phyloP scores from a whole-genome alignment of 2,329 filamentous ascomycete species.

The Diaporthe longicolla region DNA sequence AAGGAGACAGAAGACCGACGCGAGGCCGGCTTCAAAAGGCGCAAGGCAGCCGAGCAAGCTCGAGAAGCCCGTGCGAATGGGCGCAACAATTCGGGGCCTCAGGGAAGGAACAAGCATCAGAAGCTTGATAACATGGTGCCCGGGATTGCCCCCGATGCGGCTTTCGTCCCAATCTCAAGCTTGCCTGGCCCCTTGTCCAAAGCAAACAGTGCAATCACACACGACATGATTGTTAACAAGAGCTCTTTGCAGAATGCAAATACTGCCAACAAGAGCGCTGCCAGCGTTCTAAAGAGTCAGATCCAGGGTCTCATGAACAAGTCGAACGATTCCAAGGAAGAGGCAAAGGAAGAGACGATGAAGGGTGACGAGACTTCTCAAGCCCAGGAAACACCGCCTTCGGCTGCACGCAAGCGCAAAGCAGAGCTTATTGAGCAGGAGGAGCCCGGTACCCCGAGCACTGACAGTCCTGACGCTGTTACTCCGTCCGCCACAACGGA shows the following conservation, averaged over 20 bases:
- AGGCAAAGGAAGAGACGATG: slow-evolving; percentile 36
- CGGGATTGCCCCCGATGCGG: slow-evolving; percentile 42
- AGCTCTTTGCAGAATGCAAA: slow-evolving; percentile 77
- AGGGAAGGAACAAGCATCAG: slow-evolving; percentile 42
- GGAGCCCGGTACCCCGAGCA: slow-evolving; percentile 70
- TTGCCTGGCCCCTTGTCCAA: slow-evolving; percentile 63
- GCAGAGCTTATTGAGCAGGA: slow-evolving; percentile 76
- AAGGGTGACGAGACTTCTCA: slow-evolving; percentile 40
- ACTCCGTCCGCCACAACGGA: slow-evolving; percentile 59
- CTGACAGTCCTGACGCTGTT: slow-evolving; percentile 60
- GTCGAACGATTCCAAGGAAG: slow-evolving; percentile 26
- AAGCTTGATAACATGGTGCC: slow-evolving; percentile 42
- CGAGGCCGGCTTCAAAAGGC: slow-evolving; percentile 83
- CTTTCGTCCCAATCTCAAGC: slow-evolving; percentile 58
- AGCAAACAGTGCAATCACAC: slow-evolving; percentile 74
- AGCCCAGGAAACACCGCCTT: slow-evolving; percentile 57
- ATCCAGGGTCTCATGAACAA: slow-evolving; percentile 67
- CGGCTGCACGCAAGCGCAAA: slow-evolving; percentile 81
- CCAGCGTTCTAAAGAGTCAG: slow-evolving; percentile 86
- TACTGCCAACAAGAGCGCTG: slow-evolving; percentile 92
- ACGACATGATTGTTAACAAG: slow-evolving; percentile 89
- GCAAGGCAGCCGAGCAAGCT: slow-evolving; percentile 77
- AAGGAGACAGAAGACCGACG: slow-evolving; percentile 88
- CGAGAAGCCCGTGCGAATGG: slow-evolving; percentile 48
- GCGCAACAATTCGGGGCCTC: slow-evolving; percentile 53